A percentile compares a stretch with the other conserved stretches of the same genome.
Evolutionary conservation across 805 yeast species (phyloP).

Genomic region (Candida succiphila): DNA sequence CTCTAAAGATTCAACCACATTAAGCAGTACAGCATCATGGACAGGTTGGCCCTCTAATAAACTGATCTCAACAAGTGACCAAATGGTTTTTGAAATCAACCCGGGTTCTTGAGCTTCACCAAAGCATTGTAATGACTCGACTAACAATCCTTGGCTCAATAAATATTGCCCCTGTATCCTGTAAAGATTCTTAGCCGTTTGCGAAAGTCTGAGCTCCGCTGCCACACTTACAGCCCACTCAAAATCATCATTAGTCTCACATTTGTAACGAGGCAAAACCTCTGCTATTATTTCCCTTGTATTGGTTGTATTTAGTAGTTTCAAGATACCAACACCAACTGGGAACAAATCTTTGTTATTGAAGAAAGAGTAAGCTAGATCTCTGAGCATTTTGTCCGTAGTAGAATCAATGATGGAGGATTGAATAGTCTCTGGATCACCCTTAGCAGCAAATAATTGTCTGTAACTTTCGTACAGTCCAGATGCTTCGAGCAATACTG

Average conservation of each 20-base stretch:
- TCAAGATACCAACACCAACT: slow-evolving; percentile 58
- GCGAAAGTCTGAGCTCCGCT: slow-evolving; percentile 52
- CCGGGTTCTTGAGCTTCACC: slow-evolving; percentile 52
- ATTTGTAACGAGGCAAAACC: slow-evolving; percentile 49
- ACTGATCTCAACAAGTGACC: slow-evolving; percentile 58
- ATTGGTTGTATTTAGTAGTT: slow-evolving; percentile 32
- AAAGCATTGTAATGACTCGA: slow-evolving; percentile 56
- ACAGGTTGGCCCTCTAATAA: slow-evolving; percentile 41
- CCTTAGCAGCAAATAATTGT: slow-evolving; percentile 6
- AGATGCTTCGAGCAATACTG: slow-evolving; percentile 54
- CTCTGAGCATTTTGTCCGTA: slow-evolving; percentile 31
- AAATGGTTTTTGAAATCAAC: slow-evolving; percentile 35
- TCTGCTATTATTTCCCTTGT: slow-evolving; percentile 40
- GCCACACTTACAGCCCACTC: slow-evolving; percentile 73
- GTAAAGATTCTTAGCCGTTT: slow-evolving; percentile 47
- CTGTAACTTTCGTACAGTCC: slow-evolving; percentile 40
- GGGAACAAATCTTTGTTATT: slow-evolving; percentile 47
- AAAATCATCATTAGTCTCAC: slow-evolving; percentile 61
- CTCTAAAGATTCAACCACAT: slow-evolving; percentile 8
- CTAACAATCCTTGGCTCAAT: slow-evolving; percentile 21
- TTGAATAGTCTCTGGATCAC: slow-evolving; percentile 7
- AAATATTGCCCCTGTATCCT: slow-evolving; percentile 36
- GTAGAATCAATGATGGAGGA: not conserved
- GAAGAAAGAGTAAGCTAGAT: slow-evolving; percentile 46
- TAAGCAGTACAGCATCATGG: slow-evolving; percentile 35